Percentiles rank a stretch among this genome's conserved stretches.
Conservation (phyloP, 352 stramenopile genomes). For the Phytophthora cajani region DNA sequence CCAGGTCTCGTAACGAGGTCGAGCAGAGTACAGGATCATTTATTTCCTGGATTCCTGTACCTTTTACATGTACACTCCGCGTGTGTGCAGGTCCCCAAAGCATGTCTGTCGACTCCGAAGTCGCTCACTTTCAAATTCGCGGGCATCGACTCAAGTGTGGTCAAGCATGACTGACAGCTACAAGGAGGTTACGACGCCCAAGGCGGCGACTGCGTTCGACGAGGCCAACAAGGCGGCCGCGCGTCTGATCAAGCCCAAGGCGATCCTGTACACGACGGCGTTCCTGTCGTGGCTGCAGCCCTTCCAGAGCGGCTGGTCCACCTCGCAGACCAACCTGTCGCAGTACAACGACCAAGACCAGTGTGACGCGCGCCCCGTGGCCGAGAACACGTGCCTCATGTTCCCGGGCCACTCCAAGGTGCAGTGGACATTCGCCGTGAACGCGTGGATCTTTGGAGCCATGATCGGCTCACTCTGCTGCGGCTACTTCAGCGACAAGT, state of each 20-base stretch:
- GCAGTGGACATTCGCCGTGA: slow-evolving; percentile 27
- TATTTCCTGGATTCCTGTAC: neutral
- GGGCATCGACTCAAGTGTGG: neutral
- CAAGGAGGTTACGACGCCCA: neutral
- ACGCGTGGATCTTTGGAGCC: slow-evolving; percentile 34
- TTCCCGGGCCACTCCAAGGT: slow-evolving; percentile 19
- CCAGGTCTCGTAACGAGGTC: neutral
- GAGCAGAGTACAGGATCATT: neutral
- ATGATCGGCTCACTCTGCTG: slow-evolving; percentile 32
- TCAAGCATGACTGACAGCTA: neutral
- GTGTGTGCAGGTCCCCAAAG: neutral
- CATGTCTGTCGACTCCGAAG: neutral
- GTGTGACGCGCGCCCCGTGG: slow-evolving; percentile 19
- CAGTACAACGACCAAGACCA: slow-evolving; percentile 17
- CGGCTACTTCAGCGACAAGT: slow-evolving; percentile 29
- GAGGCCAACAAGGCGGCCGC: slow-evolving; percentile 26
- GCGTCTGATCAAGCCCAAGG: slow-evolving; percentile 17
- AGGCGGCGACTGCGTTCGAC: slow-evolving; percentile 12
- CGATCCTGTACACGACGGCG: slow-evolving; percentile 16
- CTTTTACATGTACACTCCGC: neutral
- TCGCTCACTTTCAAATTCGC: neutral
- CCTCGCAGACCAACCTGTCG: slow-evolving; percentile 19
- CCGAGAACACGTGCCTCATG: slow-evolving; percentile 19
- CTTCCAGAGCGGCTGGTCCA: slow-evolving; percentile 22
- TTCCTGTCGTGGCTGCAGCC: slow-evolving; percentile 17